Base-by-base conservation (phyloP, 805 yeast species). In the Candida ponderosae region DNA sequence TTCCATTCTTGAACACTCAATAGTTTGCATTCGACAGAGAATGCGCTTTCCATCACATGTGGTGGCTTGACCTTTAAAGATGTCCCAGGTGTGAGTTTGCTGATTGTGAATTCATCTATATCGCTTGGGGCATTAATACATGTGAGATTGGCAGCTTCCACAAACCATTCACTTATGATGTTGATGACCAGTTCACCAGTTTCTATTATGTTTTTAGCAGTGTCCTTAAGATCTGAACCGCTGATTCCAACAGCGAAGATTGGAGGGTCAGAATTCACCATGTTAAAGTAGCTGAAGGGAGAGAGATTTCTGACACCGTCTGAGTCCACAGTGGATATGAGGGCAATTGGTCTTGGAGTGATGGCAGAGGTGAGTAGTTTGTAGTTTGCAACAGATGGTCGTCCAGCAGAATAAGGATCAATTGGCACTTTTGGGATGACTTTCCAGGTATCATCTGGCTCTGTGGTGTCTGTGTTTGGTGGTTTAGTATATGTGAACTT, bases 261-360 rank as follows among this genome's bases (percentile, higher is more conserved):
- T 4, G 84, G 84, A 4, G 85, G 85, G 42, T 76, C 79, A 38
- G 57, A 54, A 34, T 59, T 60, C 14, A 70, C 67, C 18, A 74
- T 43, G 19, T 57, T 59, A 50, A 74, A 74, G 53, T 63, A 79
- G 11, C 81, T 74, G 47, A 72, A 78, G n/a, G 84, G 84, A 1
- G 84, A 73, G 29, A 78, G 52, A 48, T 78, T 78, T 23, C 46
- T 45, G 1, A 45, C 47, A 1, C 81, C 81, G 10, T 62, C 59
- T 6, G 44, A 41, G 20, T 62, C 52, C 2, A 71, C 48, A 0
- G 81, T 66, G 5, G 81, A 69, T 3, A 78, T 54, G 39, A 78
- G 69, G 5, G 75, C 84, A 46, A 78, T 65, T 7, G 83, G 83
- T 39, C 85, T 63, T 2, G 85, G 85, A 1, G 66, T 61, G 15